Conservation (phyloP, 805 yeast species). For the Teunomyces barrocoloradensis region DNA sequence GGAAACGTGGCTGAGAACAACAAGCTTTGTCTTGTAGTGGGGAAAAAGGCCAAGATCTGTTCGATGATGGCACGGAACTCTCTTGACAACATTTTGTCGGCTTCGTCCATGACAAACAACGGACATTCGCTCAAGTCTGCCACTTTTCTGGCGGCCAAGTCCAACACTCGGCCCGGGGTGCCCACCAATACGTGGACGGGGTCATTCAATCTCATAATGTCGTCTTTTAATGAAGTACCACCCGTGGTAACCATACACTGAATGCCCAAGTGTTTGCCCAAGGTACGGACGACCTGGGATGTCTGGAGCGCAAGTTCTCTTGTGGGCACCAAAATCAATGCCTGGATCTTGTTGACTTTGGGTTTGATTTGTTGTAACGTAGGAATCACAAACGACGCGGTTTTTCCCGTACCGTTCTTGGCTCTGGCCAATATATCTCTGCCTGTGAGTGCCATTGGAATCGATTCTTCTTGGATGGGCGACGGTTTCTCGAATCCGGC, state of each 20-base stretch:
- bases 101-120: slow-evolving; percentile 96
- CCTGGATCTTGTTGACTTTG: slow-evolving; percentile 79
- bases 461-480: slow-evolving; percentile 96
- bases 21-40: slow-evolving; percentile 66
- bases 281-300: slow-evolving; percentile 92
- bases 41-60: slow-evolving; percentile 80
- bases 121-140: slow-evolving; percentile 87
- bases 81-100: slow-evolving; percentile 91
- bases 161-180: slow-evolving; percentile 96
- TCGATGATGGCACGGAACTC: slow-evolving; percentile 87
- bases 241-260: slow-evolving; percentile 98
- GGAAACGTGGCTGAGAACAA: slow-evolving; percentile 97
- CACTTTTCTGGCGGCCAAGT: slow-evolving; percentile 81
- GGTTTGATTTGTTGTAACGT: slow-evolving; percentile 87
- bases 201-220: slow-evolving; percentile 86
- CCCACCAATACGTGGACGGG: slow-evolving; percentile 95
- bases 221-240: slow-evolving; percentile 92
- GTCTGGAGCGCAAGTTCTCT: slow-evolving; percentile 98
- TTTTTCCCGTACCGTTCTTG: slow-evolving; percentile 97
- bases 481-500: slow-evolving; percentile 98
- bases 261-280: slow-evolving; percentile 89
- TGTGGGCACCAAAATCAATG: slow-evolving; percentile 91
- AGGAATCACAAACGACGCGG: slow-evolving; percentile 96
- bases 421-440: slow-evolving; percentile 97
- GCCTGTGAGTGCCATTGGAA: slow-evolving; percentile 93